phyloP scores from a whole-genome alignment of 1,284 basidiomycete genomes.

The Porogramme epimiltina region DNA sequence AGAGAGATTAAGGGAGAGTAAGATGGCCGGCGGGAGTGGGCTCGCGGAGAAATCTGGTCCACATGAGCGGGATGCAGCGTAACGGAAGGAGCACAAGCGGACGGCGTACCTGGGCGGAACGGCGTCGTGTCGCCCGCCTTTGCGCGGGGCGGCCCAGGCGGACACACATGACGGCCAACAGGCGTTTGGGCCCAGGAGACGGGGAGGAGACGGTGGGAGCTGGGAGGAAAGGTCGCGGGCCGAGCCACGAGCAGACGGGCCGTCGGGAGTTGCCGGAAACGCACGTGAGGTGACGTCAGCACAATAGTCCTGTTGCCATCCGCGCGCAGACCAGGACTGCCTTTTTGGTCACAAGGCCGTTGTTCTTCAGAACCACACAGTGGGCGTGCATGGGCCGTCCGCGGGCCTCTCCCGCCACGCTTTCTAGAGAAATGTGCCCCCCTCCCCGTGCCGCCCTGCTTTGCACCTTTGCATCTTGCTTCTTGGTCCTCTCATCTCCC shows the following conservation, averaged over 20 bases:
- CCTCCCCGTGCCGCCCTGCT: background rate
- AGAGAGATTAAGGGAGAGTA: background rate
- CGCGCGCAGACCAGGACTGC: background rate
- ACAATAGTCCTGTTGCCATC: too few species aligned
- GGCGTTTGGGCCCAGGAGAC: too few species aligned
- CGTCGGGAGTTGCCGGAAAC: background rate
- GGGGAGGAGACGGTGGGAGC: too few species aligned
- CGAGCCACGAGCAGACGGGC: background rate
- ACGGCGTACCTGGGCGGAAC: slow-evolving; percentile 2
- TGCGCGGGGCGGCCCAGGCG: background rate
- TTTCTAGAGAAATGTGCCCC: background rate
- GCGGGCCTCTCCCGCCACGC: background rate
- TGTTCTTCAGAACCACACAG: background rate
- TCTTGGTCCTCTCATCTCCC: background rate
- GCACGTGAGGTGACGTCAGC: background rate
- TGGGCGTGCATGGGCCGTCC: slow-evolving; percentile 8
- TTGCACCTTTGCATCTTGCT: background rate
- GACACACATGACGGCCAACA: background rate
- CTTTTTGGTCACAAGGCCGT: slow-evolving; percentile 8
- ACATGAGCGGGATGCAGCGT: slow-evolving; percentile 1
- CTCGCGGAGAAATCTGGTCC: slow-evolving; percentile 4
- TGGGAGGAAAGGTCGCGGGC: too few species aligned
- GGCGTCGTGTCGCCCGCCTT: background rate
- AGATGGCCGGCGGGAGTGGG: too few species aligned
- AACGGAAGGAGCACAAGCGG: background rate